phyloP scores from a whole-genome alignment of 2,329 filamentous ascomycete species.

The Colletotrichum echinochloae region DNA sequence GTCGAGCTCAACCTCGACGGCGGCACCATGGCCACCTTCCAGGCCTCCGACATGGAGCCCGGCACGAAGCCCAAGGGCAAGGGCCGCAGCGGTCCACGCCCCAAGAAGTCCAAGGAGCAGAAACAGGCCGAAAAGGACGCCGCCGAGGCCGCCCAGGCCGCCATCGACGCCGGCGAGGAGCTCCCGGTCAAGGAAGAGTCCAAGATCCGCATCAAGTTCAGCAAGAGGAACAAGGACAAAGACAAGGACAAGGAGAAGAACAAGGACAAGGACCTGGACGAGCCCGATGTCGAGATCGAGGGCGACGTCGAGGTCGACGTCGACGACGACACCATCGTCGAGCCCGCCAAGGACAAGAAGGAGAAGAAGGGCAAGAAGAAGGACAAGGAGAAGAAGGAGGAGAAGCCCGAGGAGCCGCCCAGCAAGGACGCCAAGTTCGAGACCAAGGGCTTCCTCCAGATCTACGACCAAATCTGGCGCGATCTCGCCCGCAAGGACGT shows the following conservation, averaged over 20 bases:
- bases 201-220: conserved; percentile 73
- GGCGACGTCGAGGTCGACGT: conserved; percentile 45
- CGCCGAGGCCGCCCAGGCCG: conserved; percentile 89
- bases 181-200: conserved; percentile 70
- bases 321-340: conserved; percentile 52
- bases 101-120: conserved; percentile 91
- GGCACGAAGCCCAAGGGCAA: conserved; percentile 62
- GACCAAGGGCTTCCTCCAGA: conserved; percentile 94
- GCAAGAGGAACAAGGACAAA: conserved; percentile 61
- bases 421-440: conserved; percentile 76
- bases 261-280: conserved; percentile 49
- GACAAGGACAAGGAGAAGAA: conserved; percentile 56
- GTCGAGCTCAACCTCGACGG: conserved; percentile 86
- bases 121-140: conserved; percentile 85
- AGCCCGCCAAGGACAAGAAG: conserved; percentile 55
- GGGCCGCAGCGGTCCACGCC: conserved; percentile 72
- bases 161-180: conserved; percentile 82
- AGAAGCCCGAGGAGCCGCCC: conserved; percentile 61
- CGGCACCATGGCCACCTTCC: conserved; percentile 87
- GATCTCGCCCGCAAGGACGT: conserved; percentile 95
- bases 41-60: conserved; percentile 70
- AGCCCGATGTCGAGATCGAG: conserved; percentile 54
- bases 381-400: conserved; percentile 58
- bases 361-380: conserved; percentile 60
- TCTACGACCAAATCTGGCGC: conserved; percentile 97